Conservation (phyloP, 192 early-diverging fungal genomes). For the Coemansia brasiliensis region DNA sequence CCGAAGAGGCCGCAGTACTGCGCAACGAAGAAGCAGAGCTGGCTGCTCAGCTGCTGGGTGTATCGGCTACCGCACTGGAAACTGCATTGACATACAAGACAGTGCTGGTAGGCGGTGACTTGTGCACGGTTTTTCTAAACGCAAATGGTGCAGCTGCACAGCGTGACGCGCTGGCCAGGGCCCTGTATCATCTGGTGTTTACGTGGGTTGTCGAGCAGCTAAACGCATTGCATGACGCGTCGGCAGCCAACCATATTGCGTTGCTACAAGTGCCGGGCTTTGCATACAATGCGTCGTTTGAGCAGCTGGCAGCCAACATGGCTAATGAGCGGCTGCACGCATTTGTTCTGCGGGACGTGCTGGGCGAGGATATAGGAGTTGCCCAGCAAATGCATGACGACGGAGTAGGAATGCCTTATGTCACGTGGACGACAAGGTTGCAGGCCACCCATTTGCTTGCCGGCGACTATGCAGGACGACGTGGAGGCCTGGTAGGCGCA, state of each 20-base stretch:
- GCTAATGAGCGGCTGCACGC: slow-evolving; percentile 68
- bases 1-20: slow-evolving; percentile 72
- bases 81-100: slow-evolving; percentile 78
- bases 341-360: slow-evolving; percentile 28
- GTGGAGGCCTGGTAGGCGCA: slow-evolving; percentile 27
- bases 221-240: slow-evolving; percentile 72
- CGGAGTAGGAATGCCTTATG: slow-evolving; percentile 17
- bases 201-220: slow-evolving; percentile 90
- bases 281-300: slow-evolving; percentile 52
- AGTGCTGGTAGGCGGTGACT: slow-evolving; percentile 76
- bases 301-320: slow-evolving; percentile 69
- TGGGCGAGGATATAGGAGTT: slow-evolving; percentile 39
- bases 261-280: slow-evolving; percentile 86
- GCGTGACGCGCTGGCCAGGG: slow-evolving; percentile 76
- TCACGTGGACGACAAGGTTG: slow-evolving; percentile 24
- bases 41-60: slow-evolving; percentile 72
- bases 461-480: slow-evolving; percentile 32
- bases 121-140: slow-evolving; percentile 90
- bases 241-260: slow-evolving; percentile 81
- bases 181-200: slow-evolving; percentile 87
- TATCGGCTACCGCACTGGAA: slow-evolving; percentile 69
- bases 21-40: slow-evolving; percentile 77
- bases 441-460: slow-evolving; percentile 27
- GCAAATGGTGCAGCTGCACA: slow-evolving; percentile 72
- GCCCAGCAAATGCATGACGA: slow-evolving; percentile 38